Evolutionary conservation across 106 monocot species (phyloP), one percentile per base, ranked within the genome.

Genomic region (Triglochin maritima): DNA sequence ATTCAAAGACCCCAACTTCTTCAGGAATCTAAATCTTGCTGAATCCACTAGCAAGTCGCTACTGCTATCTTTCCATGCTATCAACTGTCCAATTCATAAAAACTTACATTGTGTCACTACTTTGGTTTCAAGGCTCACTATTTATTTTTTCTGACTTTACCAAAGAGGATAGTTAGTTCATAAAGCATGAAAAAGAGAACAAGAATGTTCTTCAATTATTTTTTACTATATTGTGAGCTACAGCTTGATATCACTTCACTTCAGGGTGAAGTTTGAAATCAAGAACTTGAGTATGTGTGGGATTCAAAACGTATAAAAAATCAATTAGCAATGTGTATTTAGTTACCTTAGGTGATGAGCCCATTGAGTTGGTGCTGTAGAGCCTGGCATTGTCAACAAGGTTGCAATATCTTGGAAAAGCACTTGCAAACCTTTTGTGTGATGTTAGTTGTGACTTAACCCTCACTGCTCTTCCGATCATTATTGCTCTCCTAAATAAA

Each of bases 401-500:
- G 57, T 72, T 7, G 66, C 85, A 91, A 74, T 96, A 96, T 53
- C 57, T 78, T 0, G 66, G 76, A 62, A 96, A 88, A 0, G 83
- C 83, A 43, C 47, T 58, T 3, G 95, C 95, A 61, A 96, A 96
- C 64, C 74, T 85, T 78, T 86, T 82, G 80, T 96, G 90, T 12
- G 95, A 96, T 52, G 65, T 87, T 57, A 96, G 76, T 65, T 96
- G 95, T 4, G 85, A 81, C 68, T 86, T 90, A 79, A 96, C 91
- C 63, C 95, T 81, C 56, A 96, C 95, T 59, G 90, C 94, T 67
- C 94, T 74, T 1, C 79, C 76, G 72, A 81, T 80, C 59, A 88
- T 59, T 48, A 96, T 84, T 3, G 95, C 87, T 60, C 95, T 58
- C 79, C 94, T 86, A 69, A 46, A 68, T 78, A 6, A 47, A 46